A percentile compares a stretch with the other conserved stretches of the same genome.
phyloP scores from a whole-genome alignment of 2,329 filamentous ascomycete species.

The Talaromyces sp. region DNA sequence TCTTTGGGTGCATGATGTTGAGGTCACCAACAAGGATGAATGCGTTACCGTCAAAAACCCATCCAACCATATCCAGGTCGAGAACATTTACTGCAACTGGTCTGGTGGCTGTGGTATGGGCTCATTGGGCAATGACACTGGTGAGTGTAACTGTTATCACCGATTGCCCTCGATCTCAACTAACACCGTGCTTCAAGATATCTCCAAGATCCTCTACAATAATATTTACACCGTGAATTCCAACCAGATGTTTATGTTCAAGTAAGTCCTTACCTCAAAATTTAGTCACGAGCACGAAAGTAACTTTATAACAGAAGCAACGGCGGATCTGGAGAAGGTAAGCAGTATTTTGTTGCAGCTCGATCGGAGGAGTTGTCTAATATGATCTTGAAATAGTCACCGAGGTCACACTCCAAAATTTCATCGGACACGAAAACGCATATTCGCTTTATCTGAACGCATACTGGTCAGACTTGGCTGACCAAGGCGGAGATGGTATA shows the following conservation, averaged over 20 bases:
- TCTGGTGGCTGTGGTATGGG: conserved; percentile 16
- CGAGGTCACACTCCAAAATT: conserved; percentile 13
- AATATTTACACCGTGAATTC: conserved; percentile 16
- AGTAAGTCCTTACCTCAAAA: neutral
- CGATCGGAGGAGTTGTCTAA: neutral
- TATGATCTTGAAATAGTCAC: neutral
- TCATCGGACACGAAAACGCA: conserved; percentile 14
- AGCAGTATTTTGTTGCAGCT: neutral
- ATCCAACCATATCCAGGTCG: conserved; percentile 14
- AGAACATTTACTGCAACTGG: conserved; percentile 18
- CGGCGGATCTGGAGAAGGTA: conserved; percentile 14
- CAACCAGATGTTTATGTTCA: conserved; percentile 18
- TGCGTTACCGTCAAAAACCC: conserved; percentile 22
- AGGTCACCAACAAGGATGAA: conserved; percentile 23
- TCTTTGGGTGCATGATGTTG: conserved; percentile 24
- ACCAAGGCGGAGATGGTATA: neutral
- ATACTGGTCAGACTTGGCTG: conserved; percentile 12
- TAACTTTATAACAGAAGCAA: conserved; percentile 6
- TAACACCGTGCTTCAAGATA: conserved; percentile 1
- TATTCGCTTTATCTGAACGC: conserved; percentile 15
- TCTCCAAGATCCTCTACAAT: conserved; percentile 13
- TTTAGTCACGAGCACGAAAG: neutral
- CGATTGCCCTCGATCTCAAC: neutral
- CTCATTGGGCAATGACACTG: conserved; percentile 9
- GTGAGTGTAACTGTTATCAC: neutral